A percentile compares a stretch with the other conserved stretches of the same genome.
Evolutionary conservation across 371 early-diverging fungal species (phyloP).

Genomic region (Blakeslea trispora): DNA sequence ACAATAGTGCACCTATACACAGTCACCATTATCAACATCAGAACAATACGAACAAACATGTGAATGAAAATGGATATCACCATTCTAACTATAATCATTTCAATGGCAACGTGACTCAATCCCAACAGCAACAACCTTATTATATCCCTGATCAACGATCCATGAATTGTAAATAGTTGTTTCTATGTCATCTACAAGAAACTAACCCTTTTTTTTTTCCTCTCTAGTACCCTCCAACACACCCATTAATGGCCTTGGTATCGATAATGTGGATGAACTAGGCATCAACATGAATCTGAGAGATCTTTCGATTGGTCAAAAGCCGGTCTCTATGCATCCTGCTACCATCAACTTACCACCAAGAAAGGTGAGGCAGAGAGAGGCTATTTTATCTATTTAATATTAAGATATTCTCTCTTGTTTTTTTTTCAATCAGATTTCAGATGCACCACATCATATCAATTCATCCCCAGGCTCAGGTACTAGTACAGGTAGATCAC

Average conservation of each 20-base stretch:
- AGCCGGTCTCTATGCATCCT: constrained; percentile 19
- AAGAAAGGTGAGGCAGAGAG: constrained; percentile 33
- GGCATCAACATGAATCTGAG: constrained; percentile 34
- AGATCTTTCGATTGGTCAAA: constrained; percentile 39
- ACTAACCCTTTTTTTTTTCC: background rate
- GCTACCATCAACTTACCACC: constrained; percentile 24
- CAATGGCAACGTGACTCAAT: background rate
- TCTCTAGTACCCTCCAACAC: constrained; percentile 4
- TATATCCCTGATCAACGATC: constrained; percentile 10
- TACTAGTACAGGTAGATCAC: constrained; percentile 33
- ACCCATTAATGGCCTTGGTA: constrained; percentile 32
- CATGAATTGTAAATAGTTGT: constrained; percentile 8
- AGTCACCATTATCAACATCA: constrained; percentile 1
- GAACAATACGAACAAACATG: constrained; percentile 8
- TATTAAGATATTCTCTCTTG: too few relatives aligned
- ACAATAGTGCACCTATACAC: background rate
- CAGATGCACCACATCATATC: constrained; percentile 30
- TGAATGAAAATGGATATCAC: constrained; percentile 3
- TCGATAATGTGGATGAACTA: constrained; percentile 42
- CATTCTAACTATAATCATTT: constrained; percentile 4
- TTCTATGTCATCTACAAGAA: background rate
- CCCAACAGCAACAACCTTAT: constrained; percentile 3
- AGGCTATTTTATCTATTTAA: too few relatives aligned
- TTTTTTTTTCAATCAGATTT: background rate
- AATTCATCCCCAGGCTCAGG: constrained; percentile 41